Conservation (phyloP, 208 protist species). For the Acanthamoeba castellanii region DNA sequence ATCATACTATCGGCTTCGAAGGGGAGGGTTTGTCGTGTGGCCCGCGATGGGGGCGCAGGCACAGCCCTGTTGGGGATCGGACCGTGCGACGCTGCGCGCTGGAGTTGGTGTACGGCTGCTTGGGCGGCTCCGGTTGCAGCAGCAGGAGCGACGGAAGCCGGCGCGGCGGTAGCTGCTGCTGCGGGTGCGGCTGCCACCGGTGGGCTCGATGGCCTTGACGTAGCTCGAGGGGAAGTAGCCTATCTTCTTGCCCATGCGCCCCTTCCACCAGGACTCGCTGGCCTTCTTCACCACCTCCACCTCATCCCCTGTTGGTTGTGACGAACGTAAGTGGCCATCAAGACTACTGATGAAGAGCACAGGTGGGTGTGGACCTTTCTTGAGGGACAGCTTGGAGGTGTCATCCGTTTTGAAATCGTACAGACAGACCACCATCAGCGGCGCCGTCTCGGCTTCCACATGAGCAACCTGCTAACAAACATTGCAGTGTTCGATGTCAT, state of each 20-base stretch:
- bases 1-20: too few species aligned
- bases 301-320: neutral
- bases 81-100: too few species aligned
- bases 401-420: slow-evolving; percentile 55
- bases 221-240: slow-evolving; percentile 68
- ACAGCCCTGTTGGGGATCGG: neutral
- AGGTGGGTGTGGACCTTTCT: neutral
- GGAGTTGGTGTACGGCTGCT: too few species aligned
- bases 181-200: neutral
- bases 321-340: neutral
- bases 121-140: too few species aligned
- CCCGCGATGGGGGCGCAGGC: neutral
- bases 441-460: too few species aligned
- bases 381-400: slow-evolving; percentile 18
- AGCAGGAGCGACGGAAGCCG: neutral
- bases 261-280: slow-evolving; percentile 62
- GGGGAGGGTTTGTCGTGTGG: too few species aligned
- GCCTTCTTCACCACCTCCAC: slow-evolving; percentile 42
- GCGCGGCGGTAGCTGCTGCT: too few species aligned
- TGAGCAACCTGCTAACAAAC: neutral
- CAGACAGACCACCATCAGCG: slow-evolving; percentile 7
- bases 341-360: neutral
- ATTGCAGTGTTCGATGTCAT: neutral
- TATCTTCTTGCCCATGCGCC: neutral
- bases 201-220: neutral